Base-by-base conservation (phyloP, 768 basidiomycete species). In the Agaricus sinodeliciosus region DNA sequence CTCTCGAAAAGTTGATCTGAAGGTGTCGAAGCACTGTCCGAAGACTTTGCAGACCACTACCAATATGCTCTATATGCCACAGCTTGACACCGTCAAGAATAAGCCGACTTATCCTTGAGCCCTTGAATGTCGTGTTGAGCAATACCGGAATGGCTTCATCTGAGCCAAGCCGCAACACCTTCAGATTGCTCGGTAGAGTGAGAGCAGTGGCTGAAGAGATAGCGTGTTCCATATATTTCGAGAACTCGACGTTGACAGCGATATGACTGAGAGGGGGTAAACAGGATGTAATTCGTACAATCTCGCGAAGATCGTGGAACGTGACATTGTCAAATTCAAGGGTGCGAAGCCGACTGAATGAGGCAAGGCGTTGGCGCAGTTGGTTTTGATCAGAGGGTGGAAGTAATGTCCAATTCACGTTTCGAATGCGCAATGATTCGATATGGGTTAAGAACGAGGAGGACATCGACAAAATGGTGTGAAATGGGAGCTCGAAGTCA, bases 241-340 rank as follows among this genome's bases (percentile, higher is more conserved):
- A 57, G 51, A 69, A 69, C 12, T 56, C 55, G 15, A 67, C 50
- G 39, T 64, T 59, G 43, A 63, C 63, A 0, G 59, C 59, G 41
- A 66, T 49, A 47, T 63, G 61, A n/a, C 49, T 41, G 4, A 69
- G 54, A 13, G 35, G 22, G 3, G 65, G 61, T 47, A 67, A 63
- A 18, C 48, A 43, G 13, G 55, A 52, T n/a, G 61, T 40, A 46
- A 67, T 61, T 6, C 62, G 61, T 9, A 55, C 58, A 22, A 67
- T 49, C 40, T 67, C 66, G 13, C 68, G 65, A 22, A 66, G 51
- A 50, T 67, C 68, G 43, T 67, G 65, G 55, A 69, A 69, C 13
- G 58, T 49, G 43, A 59, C 62, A 31, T 56, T 59, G 39, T 64
- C 62, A 26, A 68, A 57, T 49, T 64, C 64, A 22, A 68, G 60